A percentile compares a stretch with the other conserved stretches of the same genome.
Evolutionary conservation across 2,329 filamentous ascomycete species (phyloP).

Genomic region (Colletotrichum truncatum): DNA sequence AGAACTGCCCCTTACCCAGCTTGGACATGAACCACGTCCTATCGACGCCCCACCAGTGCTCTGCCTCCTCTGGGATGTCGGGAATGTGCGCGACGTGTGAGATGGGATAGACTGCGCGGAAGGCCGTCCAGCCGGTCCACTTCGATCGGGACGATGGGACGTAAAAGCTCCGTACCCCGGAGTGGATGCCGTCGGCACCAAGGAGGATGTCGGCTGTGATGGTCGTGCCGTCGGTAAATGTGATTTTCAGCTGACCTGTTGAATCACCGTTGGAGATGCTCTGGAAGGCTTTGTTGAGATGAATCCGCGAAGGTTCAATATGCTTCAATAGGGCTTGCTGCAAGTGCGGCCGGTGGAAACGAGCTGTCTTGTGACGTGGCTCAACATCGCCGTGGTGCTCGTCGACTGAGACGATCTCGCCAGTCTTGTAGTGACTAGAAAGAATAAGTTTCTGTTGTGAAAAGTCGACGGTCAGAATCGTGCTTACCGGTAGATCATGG

Average conservation of each 20-base stretch:
- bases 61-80: constrained; percentile 50
- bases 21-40: constrained; percentile 53
- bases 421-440: constrained; percentile 49
- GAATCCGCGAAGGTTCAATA: constrained; percentile 50
- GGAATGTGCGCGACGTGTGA: constrained; percentile 49
- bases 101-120: constrained; percentile 54
- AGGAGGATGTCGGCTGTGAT: constrained; percentile 56
- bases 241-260: constrained; percentile 42
- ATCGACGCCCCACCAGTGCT: constrained; percentile 53
- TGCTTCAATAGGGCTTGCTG: constrained; percentile 57
- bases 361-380: constrained; percentile 49
- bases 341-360: constrained; percentile 58
- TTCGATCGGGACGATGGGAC: constrained; percentile 47
- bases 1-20: constrained; percentile 51
- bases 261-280: constrained; percentile 42
- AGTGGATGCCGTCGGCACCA: constrained; percentile 63
- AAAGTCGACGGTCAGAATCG: fast-evolving
- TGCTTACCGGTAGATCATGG: constrained; percentile 54
- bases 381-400: constrained; percentile 47
- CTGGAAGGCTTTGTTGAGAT: constrained; percentile 51
- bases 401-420: constrained; percentile 55
- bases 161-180: constrained; percentile 53
- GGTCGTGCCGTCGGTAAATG: constrained; percentile 57
- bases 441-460: not conserved
- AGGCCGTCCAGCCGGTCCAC: constrained; percentile 54